Base-by-base conservation (phyloP, 192 early-diverging fungal species). In the Ambispora gerdemannii region DNA sequence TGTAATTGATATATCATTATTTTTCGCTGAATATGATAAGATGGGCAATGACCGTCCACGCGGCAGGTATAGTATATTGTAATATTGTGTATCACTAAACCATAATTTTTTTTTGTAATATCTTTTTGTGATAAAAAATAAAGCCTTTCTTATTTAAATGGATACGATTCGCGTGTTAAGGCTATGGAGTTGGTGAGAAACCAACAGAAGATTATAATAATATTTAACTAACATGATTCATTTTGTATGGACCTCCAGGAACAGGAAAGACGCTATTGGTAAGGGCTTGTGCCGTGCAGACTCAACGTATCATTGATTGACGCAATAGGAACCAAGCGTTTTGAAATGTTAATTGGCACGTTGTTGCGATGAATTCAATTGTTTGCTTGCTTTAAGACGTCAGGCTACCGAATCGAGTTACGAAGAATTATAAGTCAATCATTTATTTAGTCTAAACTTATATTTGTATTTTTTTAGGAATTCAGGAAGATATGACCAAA, bases 131-230 rank as follows among this genome's bases (percentile, higher is more conserved):
- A 30, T 66, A 27, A 52, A 50, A 59, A 63, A 4, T 22, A 17
- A 17, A 7, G 2, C 27, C 3, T 15, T 19, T 6, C 25, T 33
- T 43, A 38, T 25, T 19, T 24, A n/a, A 32, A 19, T 72, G 89
- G 89, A 75, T 98, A 96, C 72, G 97, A 98, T 79, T 93, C 94
- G 31, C 88, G 97, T 50, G 97, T 97, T 43, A 97, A 97, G 79
- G 97, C 95, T 15, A 98, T 98, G 97, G 97, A 79, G 97, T 98
- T 4, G 97, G 97, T 67, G 97, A 98, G 76, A 97, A 97, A 81
- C 97, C 97, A 17, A 95, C 94, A n/a, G 97, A 98, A 82, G 92
- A 93, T 65, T 97, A 96, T 74, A 95, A 87, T 74, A 95, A 97
- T 74, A n/a, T n/a, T n/a, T n/a, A n/a, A n/a, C n/a, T n/a, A n/a